Base-by-base conservation (phyloP, 2,329 filamentous ascomycete species). In the Ophiostoma quercus region DNA sequence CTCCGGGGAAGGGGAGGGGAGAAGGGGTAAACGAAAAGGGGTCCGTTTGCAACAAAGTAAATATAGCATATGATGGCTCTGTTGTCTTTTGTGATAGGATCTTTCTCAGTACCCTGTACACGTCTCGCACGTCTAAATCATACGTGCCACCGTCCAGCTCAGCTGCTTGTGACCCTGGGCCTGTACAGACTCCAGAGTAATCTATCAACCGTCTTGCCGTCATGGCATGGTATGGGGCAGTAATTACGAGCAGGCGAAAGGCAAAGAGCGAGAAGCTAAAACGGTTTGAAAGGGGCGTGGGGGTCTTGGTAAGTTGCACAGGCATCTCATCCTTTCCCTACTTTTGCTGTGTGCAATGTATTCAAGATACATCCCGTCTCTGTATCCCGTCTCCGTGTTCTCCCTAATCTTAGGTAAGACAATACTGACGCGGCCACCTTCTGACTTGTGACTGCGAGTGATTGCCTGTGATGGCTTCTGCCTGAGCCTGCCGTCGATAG, bases 231-330 rank as follows among this genome's bases (percentile, higher is more conserved):
- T 62, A 62, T 14, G 12, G n/a, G 22, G 51, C 2, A 32, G 25
- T 8, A 34, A 34, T 34, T 34, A 34, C 34, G 34, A 34, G 5
- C 5, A 34, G 34, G 57, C 57, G 57, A 47, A n/a, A 47, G 7
- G 43, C 43, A 19, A 19, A 47, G 5, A 16, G 41, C 41, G 14
- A 47, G 19, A 47, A 19, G 43, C 43, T 16, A 62, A 62, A 62
- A 62, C 57, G 57, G 57, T 62, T 34, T 16, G 57, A 62, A 16
- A 62, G 57, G 57, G 57, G 57, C 57, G 57, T 62, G 57, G 57
- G 57, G 57, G 57, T 29, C 22, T 60, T 60, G 54, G 14, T 60
- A 14, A 60, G 22, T 32, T 32, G 54, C 12, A 60, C 54, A 57
- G n/a, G 54, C 57, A 62, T 62, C 57, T 12, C 12, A 25, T 62